Percentiles rank a stretch among this genome's conserved stretches.
phyloP scores from a whole-genome alignment of 306 rosid species.

The Vicia sativa region DNA sequence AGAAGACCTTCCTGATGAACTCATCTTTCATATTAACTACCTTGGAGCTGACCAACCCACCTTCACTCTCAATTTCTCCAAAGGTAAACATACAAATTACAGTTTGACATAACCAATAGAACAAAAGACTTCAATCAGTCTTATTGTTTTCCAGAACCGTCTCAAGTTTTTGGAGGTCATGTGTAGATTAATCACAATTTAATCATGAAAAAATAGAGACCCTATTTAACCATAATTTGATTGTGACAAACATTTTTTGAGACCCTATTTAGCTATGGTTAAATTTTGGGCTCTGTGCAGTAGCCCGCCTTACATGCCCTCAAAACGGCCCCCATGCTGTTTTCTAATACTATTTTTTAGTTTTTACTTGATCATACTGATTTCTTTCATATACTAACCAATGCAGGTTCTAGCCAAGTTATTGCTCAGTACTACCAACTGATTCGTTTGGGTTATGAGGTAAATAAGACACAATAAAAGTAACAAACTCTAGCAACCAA shows the following conservation, averaged over 20 bases:
- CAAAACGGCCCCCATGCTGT: neutral
- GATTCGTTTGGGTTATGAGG: constrained; percentile 88
- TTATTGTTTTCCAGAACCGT: neutral
- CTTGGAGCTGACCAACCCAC: constrained; percentile 95
- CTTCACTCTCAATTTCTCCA: constrained; percentile 94
- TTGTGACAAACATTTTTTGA: neutral
- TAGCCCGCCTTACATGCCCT: too few species aligned
- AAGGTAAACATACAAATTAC: constrained; percentile 47
- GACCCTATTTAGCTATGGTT: too few species aligned
- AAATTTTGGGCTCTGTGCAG: too few species aligned
- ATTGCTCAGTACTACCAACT: constrained; percentile 70
- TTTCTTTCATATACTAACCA: constrained; percentile 5
- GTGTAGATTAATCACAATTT: too few species aligned
- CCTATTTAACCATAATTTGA: too few species aligned
- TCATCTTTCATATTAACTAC: constrained; percentile 92
- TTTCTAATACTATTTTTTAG: neutral
- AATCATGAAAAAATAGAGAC: too few species aligned
- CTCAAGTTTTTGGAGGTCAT: too few species aligned
- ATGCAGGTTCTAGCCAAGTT: constrained; percentile 88
- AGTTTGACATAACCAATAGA: neutral
- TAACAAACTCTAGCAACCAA: neutral
- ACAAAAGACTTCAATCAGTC: neutral
- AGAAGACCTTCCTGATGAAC: constrained; percentile 94
- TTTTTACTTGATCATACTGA: constrained; percentile 1
- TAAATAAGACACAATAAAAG: constrained; percentile 22